A percentile compares a stretch with the other conserved stretches of the same genome.
Evolutionary conservation across 352 stramenopile species (phyloP).

Genomic region (Blastocystis sp.): DNA sequence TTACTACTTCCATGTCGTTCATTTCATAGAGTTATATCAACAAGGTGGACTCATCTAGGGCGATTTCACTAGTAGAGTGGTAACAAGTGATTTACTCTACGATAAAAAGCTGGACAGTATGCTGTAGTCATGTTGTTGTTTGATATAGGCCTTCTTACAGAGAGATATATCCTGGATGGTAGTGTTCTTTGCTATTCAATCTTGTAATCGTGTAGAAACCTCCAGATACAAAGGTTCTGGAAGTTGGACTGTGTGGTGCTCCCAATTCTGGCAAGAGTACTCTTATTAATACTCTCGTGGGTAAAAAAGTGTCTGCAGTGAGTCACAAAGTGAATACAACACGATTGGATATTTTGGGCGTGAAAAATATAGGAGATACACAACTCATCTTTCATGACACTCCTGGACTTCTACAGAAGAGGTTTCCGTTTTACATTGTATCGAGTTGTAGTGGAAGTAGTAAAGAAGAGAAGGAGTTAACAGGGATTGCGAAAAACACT

Average conservation of each 20-base stretch:
- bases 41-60: not conserved
- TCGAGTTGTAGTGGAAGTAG: conserved; percentile 11
- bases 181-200: not conserved
- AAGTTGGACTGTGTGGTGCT: conserved; percentile 11
- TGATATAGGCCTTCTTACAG: not conserved
- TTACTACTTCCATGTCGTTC: not conserved
- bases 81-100: not conserved
- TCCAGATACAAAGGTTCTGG: not conserved
- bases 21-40: not conserved
- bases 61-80: not conserved
- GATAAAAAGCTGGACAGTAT: not conserved
- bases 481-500: not conserved
- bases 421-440: not conserved
- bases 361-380: conserved; percentile 29
- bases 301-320: conserved; percentile 35
- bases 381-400: conserved; percentile 41
- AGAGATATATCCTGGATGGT: not conserved
- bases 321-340: conserved; percentile 59
- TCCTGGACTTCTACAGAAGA: conserved; percentile 46
- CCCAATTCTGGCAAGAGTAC: conserved; percentile 57
- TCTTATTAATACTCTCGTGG: conserved; percentile 11
- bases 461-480: conserved; percentile 45
- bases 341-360: not conserved
- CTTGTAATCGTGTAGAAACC: not conserved
- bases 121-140: not conserved